Conservation (phyloP, 345 rosid genomes). For the thale cress (Arabidopsis thaliana) region TAIR10.1 NC_003076.8:513001-513500, state of each 20-base stretch:
- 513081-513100: not conserved
- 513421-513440: constrained; percentile 19
- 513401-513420: constrained; percentile 31
- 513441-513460: constrained; percentile 35
- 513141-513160: too few relatives aligned
- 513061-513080: constrained; percentile 5
- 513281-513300: constrained; percentile 21
- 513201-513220: not conserved
- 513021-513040: constrained; percentile 32
- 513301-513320: constrained; percentile 42
- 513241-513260: not conserved
- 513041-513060: constrained; percentile 22
- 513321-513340: constrained; percentile 48
- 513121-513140: not conserved
- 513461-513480: constrained; percentile 24
- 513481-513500: constrained; percentile 25
- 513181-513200: not conserved
- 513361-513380: constrained; percentile 51
- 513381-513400: constrained; percentile 24
- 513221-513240: not conserved
- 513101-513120: not conserved
- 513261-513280: constrained; percentile 14
- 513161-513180: too few relatives aligned
- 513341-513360: constrained; percentile 33
- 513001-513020: not conserved